Base-by-base conservation (phyloP, 2,329 filamentous ascomycete genomes). In the Aspergillus quadricinctus region DNA sequence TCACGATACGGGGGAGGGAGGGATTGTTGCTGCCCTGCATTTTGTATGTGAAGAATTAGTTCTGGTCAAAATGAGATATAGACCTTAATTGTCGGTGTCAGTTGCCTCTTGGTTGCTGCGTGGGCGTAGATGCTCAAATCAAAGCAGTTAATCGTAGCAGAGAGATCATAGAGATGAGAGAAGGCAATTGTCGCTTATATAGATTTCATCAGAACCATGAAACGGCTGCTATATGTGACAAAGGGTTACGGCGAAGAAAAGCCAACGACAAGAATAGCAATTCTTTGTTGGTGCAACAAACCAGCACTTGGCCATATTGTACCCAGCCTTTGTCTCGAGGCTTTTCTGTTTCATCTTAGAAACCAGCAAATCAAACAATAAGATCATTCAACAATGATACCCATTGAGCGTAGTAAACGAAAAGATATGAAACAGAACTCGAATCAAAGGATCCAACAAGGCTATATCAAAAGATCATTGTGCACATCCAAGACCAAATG, bases 301-400 rank as follows among this genome's bases (percentile, higher is more conserved):
- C 21, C 21, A 46, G 11, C 43, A 46, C 19, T 14, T 9, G 10
- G 8, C 43, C 21, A 23, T 25, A 21, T 10, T 23, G 8, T 5
- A 45, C 41, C 14, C 41, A n/a, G 1, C 43, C 25, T 41, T 41
- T 50, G 45, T 50, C 14, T 50, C 48, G 17, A 40, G 31, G 37
- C 11, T n/a, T 28, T 27, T 28, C 37, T 7, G 21, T 46, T 14
- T 8, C 43, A 7, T 14, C 19, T 19, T n/a, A 52, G 53, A 43
- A 53, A 53, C 56, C 48, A 41, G 57, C n/a, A 51, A 52, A 46
- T 21, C 29, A 46, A 52, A 48, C 23, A 41, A 35, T 25, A 45
- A 50, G 31, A 35, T 19, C 27, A 8, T 25, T 9, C 37, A 50
- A 19, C 40, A 40, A 49, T 28, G 23, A n/a, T 17, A 21, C 50